These are phyloP conservation scores for Plantago elongata DNA, from an alignment of 257 asterid species.

Conservation along the genomic window DNA sequence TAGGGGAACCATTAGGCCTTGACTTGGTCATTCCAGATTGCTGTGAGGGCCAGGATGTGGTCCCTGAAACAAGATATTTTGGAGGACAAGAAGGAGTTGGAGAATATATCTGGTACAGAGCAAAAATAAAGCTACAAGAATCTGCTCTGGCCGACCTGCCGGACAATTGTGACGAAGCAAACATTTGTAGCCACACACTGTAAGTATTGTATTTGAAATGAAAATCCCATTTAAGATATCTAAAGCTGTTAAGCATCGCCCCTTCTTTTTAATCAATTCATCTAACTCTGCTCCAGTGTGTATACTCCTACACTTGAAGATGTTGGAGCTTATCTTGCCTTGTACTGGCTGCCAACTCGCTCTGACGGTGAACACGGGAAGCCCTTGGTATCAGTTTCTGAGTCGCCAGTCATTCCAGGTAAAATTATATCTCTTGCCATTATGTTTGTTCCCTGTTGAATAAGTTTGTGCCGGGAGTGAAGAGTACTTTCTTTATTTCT, in stretches of 20 bases:
- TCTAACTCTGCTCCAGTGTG: constrained; percentile 42
- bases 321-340: constrained; percentile 75
- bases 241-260: not conserved
- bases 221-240: not conserved
- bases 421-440: not conserved
- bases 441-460: not conserved
- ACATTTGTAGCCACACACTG: constrained; percentile 48
- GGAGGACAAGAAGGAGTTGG: constrained; percentile 93
- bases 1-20: constrained; percentile 83
- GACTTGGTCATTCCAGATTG: constrained; percentile 71
- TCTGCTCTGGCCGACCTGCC: constrained; percentile 57
- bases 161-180: constrained; percentile 40
- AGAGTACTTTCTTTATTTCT: too few relatives aligned
- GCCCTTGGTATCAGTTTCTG: constrained; percentile 60
- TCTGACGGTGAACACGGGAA: constrained; percentile 68
- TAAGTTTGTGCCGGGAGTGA: too few relatives aligned
- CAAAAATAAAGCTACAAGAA: constrained; percentile 52
- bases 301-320: constrained; percentile 76
- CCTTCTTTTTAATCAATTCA: constrained; percentile 5
- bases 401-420: constrained; percentile 89
- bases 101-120: constrained; percentile 78
- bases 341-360: constrained; percentile 80
- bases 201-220: constrained; percentile 35
- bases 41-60: constrained; percentile 75
- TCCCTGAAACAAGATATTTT: constrained; percentile 64